Conservation (phyloP, 179 eudicot species). For the Camellia oleifera region DNA sequence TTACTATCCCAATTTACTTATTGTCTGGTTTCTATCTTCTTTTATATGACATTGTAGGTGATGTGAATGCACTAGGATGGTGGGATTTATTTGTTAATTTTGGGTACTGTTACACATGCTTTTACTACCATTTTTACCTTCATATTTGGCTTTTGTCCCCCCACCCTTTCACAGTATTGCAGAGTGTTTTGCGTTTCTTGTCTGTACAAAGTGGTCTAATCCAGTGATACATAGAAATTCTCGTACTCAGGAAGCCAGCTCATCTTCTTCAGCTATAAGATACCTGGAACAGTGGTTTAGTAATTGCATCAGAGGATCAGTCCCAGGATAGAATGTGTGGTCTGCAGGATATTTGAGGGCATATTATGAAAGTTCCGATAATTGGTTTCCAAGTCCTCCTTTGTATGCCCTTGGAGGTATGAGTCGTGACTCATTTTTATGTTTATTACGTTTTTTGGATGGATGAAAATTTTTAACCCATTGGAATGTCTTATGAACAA, state of each 20-base stretch:
- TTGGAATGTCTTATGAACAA: slow-evolving; percentile 7
- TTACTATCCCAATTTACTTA: slow-evolving; percentile 5
- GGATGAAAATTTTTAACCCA: neutral
- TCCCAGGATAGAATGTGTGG: slow-evolving; percentile 56
- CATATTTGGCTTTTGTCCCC: neutral
- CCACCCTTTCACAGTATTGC: slow-evolving; percentile 62
- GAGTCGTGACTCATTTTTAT: slow-evolving; percentile 40
- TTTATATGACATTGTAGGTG: slow-evolving; percentile 47
- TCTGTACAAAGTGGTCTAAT: slow-evolving; percentile 96
- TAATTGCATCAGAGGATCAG: slow-evolving; percentile 57
- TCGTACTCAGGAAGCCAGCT: slow-evolving; percentile 44
- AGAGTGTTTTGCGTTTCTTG: slow-evolving; percentile 96
- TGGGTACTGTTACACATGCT: slow-evolving; percentile 43
- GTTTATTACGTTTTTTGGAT: neutral
- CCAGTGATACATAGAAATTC: slow-evolving; percentile 71
- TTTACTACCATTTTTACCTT: neutral
- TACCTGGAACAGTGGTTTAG: slow-evolving; percentile 76
- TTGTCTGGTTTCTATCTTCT: slow-evolving; percentile 6
- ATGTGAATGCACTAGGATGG: slow-evolving; percentile 85
- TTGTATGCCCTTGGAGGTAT: slow-evolving; percentile 93
- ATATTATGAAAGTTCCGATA: slow-evolving; percentile 82
- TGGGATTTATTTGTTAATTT: slow-evolving; percentile 94
- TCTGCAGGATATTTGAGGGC: slow-evolving; percentile 87
- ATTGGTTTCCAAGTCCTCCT: slow-evolving; percentile 79
- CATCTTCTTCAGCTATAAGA: slow-evolving; percentile 62